A percentile compares a stretch with the other conserved stretches of the same genome.
phyloP scores from a whole-genome alignment of 2,329 filamentous ascomycete species.

The Penicillium sp. region DNA sequence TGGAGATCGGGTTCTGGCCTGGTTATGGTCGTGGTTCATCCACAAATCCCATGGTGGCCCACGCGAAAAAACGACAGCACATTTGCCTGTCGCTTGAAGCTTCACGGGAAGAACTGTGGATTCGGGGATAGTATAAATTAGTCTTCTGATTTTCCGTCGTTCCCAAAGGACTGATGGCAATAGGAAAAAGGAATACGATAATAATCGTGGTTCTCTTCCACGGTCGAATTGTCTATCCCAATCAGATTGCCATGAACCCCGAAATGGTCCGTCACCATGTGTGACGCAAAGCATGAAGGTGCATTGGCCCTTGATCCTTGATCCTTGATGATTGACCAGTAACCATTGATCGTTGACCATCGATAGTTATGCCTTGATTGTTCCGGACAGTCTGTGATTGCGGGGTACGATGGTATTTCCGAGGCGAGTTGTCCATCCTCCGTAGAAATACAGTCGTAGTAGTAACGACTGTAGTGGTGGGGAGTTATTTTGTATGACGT shows the following conservation, averaged over 20 bases:
- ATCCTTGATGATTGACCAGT: not conserved
- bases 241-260: not conserved
- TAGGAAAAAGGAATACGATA: not conserved
- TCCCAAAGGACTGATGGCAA: not conserved
- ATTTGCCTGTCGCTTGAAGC: not conserved
- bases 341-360: not conserved
- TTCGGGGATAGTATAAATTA: not conserved
- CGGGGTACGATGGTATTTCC: not conserved
- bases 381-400: not conserved
- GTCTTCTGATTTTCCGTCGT: not conserved
- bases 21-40: not conserved
- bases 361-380: not conserved
- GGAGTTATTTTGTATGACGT: not conserved
- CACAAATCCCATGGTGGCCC: constrained; percentile 3
- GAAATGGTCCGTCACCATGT: not conserved
- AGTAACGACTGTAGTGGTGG: too few relatives aligned
- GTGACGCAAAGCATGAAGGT: not conserved
- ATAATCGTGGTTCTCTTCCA: not conserved
- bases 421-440: too few relatives aligned
- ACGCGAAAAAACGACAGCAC: constrained; percentile 8
- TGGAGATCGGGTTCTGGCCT: not conserved
- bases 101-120: not conserved
- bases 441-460: too few relatives aligned
- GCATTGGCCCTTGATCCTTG: constrained; percentile 1
- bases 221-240: not conserved